phyloP scores from a whole-genome alignment of 805 yeast species.

The Hanseniaspora valbyensis region DNA sequence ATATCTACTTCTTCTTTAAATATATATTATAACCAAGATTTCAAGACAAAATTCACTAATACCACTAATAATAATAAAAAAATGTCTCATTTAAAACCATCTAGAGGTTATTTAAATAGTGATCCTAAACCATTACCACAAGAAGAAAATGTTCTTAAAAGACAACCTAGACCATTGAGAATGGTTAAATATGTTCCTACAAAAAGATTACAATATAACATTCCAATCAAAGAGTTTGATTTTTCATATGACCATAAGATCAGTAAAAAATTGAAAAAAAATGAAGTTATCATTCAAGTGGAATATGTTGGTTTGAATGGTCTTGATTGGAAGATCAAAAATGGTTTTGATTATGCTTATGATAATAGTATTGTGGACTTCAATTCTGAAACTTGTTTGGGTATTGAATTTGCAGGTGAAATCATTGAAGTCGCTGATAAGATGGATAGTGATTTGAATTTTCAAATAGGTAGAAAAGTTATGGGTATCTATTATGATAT shows the following conservation, averaged over 20 bases:
- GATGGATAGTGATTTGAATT: slow-evolving; percentile 25
- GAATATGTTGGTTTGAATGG: slow-evolving; percentile 54
- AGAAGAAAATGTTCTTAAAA: slow-evolving; percentile 19
- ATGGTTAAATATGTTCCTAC: slow-evolving; percentile 43
- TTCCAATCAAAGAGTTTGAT: slow-evolving; percentile 10
- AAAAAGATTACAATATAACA: slow-evolving; percentile 29
- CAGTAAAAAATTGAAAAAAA: slow-evolving; percentile 38
- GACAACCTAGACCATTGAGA: slow-evolving; percentile 40
- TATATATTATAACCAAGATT: too few relatives aligned
- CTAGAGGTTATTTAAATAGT: background rate
- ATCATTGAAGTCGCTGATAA: slow-evolving; percentile 45
- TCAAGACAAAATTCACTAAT: too few relatives aligned
- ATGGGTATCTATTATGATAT: slow-evolving; percentile 48
- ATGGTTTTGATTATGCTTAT: slow-evolving; percentile 32
- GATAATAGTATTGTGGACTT: slow-evolving; percentile 32
- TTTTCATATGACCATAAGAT: slow-evolving; percentile 46
- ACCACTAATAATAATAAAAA: background rate
- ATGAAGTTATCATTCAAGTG: slow-evolving; percentile 47
- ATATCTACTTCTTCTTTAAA: too few relatives aligned
- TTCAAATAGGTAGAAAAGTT: slow-evolving; percentile 50
- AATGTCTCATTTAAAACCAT: slow-evolving; percentile 14
- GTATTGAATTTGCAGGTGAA: slow-evolving; percentile 59
- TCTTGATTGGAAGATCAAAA: slow-evolving; percentile 49
- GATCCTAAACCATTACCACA: slow-evolving; percentile 13
- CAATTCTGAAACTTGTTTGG: slow-evolving; percentile 51